A percentile compares a stretch with the other conserved stretches of the same genome.
These are phyloP conservation scores for Gracilaria domingensis DNA, from an alignment of 23 red algal genomes.

Conservation along the genomic window DNA sequence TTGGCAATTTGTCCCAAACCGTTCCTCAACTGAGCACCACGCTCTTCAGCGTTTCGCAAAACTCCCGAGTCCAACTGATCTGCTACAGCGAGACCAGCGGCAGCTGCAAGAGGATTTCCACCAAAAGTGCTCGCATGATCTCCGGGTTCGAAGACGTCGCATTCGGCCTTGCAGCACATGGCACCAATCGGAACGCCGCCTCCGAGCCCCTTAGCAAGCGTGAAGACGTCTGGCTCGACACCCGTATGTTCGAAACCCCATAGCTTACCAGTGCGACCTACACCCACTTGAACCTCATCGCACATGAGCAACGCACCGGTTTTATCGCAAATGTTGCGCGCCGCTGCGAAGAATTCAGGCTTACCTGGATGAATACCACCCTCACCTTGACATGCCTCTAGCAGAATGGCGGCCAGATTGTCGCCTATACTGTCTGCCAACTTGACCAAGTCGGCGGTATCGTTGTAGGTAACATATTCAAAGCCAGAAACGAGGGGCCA, in stretches of 20 bases:
- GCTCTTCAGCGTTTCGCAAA: slow-evolving; percentile 75
- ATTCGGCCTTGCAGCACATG: slow-evolving; percentile 78
- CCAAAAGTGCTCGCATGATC: slow-evolving; percentile 98
- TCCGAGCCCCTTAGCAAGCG: slow-evolving; percentile 92
- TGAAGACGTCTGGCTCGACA: slow-evolving; percentile 87
- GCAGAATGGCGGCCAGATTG: slow-evolving; percentile 80
- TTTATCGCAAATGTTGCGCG: slow-evolving; percentile 77
- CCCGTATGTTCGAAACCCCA: slow-evolving; percentile 91
- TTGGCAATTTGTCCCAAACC: slow-evolving; percentile 50
- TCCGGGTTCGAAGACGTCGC: slow-evolving; percentile 86
- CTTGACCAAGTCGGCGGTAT: slow-evolving; percentile 58
- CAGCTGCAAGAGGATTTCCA: slow-evolving; percentile 86
- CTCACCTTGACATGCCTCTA: slow-evolving; percentile 96
- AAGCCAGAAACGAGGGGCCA: slow-evolving; percentile 92
- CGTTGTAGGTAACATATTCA: slow-evolving; percentile 90
- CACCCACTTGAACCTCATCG: slow-evolving; percentile 96
- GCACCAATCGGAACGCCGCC: slow-evolving; percentile 98
- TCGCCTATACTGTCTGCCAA: slow-evolving; percentile 44
- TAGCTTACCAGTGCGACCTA: slow-evolving; percentile 89
- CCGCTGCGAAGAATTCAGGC: slow-evolving; percentile 69
- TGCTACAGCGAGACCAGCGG: slow-evolving; percentile 80
- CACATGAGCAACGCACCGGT: slow-evolving; percentile 90
- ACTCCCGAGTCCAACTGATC: slow-evolving; percentile 76
- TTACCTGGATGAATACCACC: slow-evolving; percentile 84
- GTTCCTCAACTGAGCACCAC: slow-evolving; percentile 73